phyloP scores from a whole-genome alignment of 805 yeast genomes.

The Candida corydali region DNA sequence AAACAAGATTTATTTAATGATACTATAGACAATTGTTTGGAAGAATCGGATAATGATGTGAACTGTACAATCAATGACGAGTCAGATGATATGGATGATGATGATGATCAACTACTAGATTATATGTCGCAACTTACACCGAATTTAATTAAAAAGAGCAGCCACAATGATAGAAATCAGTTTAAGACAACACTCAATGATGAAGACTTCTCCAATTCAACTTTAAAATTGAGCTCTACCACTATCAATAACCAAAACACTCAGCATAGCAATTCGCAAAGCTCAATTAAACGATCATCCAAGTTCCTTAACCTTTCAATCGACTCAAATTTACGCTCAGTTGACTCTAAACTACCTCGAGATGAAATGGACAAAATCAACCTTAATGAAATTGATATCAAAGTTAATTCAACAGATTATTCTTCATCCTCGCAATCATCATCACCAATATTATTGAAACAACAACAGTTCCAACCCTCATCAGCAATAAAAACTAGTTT shows the following conservation, averaged over 20 bases:
- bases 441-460: not conserved
- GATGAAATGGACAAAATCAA: constrained; percentile 3
- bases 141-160: not conserved
- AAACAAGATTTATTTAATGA: constrained; percentile 25
- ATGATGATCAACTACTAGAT: constrained; percentile 10
- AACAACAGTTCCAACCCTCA: not conserved
- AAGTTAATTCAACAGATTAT: constrained; percentile 1
- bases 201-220: constrained; percentile 5
- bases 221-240: not conserved
- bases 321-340: constrained; percentile 17
- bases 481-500: not conserved
- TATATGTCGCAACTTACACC: constrained; percentile 1
- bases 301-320: constrained; percentile 39
- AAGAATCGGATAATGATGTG: constrained; percentile 8
- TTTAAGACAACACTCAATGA: not conserved
- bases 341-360: constrained; percentile 6
- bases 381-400: constrained; percentile 18
- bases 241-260: not conserved
- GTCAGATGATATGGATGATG: constrained; percentile 11
- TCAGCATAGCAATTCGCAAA: constrained; percentile 8
- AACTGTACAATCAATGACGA: constrained; percentile 9
- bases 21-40: constrained; percentile 19
- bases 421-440: constrained; percentile 8
- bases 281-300: constrained; percentile 36
- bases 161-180: not conserved